phyloP scores from a whole-genome alignment of 192 early-diverging fungal species.

The Podila minutissima region DNA sequence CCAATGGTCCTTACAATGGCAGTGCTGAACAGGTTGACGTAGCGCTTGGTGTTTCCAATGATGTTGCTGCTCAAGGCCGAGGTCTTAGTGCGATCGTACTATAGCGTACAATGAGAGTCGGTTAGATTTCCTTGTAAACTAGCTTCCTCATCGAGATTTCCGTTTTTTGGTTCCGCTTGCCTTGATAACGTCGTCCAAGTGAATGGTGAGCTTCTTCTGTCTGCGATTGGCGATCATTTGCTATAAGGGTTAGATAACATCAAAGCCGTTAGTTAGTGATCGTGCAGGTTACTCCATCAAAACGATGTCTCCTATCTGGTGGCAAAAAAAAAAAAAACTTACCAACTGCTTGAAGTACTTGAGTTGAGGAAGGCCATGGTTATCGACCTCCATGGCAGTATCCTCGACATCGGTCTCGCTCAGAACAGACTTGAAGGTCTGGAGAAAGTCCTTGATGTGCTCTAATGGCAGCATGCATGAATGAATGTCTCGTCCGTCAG shows the following conservation, averaged over 20 bases:
- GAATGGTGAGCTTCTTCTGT: conserved; percentile 66
- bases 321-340: not conserved
- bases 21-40: conserved; percentile 79
- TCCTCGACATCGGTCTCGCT: conserved; percentile 46
- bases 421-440: conserved; percentile 46
- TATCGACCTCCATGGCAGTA: conserved; percentile 37
- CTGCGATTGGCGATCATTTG: conserved; percentile 73
- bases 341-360: conserved; percentile 50
- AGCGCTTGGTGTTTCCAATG: conserved; percentile 86
- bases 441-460: conserved; percentile 49
- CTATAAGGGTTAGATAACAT: conserved; percentile 21
- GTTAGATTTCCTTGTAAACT: not conserved
- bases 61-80: conserved; percentile 72
- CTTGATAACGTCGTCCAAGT: conserved; percentile 74
- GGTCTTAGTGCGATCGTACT: conserved; percentile 40
- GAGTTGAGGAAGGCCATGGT: conserved; percentile 23
- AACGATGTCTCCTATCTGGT: too few relatives aligned
- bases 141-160: not conserved
- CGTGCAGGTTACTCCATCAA: not conserved
- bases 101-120: not conserved
- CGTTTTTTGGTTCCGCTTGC: conserved; percentile 16
- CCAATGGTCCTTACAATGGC: conserved; percentile 66
- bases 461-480: not conserved
- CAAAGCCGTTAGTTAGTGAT: not conserved
- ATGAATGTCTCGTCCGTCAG: not conserved